These are phyloP conservation scores for Pseudogymnoascus sp. DNA, from an alignment of 2,329 filamentous ascomycete genomes.

Conservation along the genomic window DNA sequence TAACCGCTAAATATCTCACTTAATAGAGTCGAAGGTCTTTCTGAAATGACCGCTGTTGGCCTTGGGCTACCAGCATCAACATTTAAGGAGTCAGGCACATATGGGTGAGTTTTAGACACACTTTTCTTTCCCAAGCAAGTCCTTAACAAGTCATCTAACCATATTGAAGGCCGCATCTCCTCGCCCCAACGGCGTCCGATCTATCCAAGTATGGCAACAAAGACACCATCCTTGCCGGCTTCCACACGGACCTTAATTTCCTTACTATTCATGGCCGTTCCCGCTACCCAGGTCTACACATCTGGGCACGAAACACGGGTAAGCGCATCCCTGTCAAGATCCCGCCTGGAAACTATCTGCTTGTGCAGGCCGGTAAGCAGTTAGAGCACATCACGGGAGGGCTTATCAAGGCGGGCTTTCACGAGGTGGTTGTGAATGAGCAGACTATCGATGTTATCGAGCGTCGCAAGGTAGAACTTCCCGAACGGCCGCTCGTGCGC, in stretches of 20 bases:
- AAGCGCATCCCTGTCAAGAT: conserved; percentile 52
- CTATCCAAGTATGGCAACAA: conserved; percentile 44
- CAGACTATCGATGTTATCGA: conserved; percentile 43
- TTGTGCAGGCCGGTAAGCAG: conserved; percentile 58
- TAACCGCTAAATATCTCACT: conserved; percentile 40
- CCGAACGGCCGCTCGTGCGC: conserved; percentile 45
- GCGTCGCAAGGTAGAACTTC: conserved; percentile 34
- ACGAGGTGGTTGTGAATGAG: conserved; percentile 54
- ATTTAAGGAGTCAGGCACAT: conserved; percentile 45
- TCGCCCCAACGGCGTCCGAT: conserved; percentile 54
- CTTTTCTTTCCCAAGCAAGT: neutral
- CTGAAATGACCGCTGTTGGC: conserved; percentile 52
- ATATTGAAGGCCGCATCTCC: conserved; percentile 36
- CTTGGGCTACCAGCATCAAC: conserved; percentile 45
- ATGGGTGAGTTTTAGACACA: conserved; percentile 31
- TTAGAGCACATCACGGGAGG: conserved; percentile 55
- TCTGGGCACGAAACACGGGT: conserved; percentile 58
- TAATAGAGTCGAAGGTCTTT: conserved; percentile 28
- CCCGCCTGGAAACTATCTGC: conserved; percentile 48
- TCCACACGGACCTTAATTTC: conserved; percentile 60
- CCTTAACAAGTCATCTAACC: conserved; percentile 20
- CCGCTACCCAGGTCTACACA: conserved; percentile 53
- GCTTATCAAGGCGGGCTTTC: conserved; percentile 54
- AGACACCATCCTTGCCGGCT: conserved; percentile 55
- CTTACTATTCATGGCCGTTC: conserved; percentile 58